Evolutionary conservation across 106 monocot genomes (phyloP), one percentile per base, ranked within the genome.

Genomic region (Dendrobium chrysotoxum): DNA sequence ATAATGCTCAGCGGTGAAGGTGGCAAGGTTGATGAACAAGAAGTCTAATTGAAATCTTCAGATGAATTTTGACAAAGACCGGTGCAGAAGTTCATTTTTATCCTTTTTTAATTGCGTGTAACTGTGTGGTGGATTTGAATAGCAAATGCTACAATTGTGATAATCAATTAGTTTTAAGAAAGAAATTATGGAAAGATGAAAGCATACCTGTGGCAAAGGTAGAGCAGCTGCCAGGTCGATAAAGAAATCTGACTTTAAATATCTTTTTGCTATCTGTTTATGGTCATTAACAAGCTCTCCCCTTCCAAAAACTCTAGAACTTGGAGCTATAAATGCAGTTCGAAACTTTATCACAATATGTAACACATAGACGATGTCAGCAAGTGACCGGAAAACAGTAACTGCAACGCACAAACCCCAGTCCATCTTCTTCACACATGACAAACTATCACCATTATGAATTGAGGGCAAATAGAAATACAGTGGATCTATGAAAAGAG

Each of bases 321-420:
- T 87, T n/a, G 96, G 96, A 40, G 93, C 92, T 1, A 96, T 84
- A 85, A 88, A 96, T 18, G 93, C 96, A 5, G 92, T 96, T 55
- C 92, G 77, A 68, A 92, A 96, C 85, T 93, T 93, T 53, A 96
- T 82, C 23, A 86, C 38, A 8, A 96, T 96, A 83, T 96, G 91
- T 35, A 90, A 65, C 47, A 92, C 72, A 84, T 96, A 96, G 67
- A 96, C 88, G 13, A 92, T 55, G 79, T 92, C 92, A 76, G 90
- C 84, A 66, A 92, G 64, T 7, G 90, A 41, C 40, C 90, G 77
- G 66, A 90, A 79, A 73, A 84, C 41, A 4, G 92, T 92, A 5
- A 92, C 77, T 35, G 28, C 77, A 46, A 89, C 77, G 57, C 83
- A 85, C 64, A 92, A 72, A 11, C 40, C 30, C 39, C 76, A n/a